A percentile compares a stretch with the other conserved stretches of the same genome.
phyloP scores from a whole-genome alignment of 73 alveolate species.

The Paramecium tetraurelia region DNA sequence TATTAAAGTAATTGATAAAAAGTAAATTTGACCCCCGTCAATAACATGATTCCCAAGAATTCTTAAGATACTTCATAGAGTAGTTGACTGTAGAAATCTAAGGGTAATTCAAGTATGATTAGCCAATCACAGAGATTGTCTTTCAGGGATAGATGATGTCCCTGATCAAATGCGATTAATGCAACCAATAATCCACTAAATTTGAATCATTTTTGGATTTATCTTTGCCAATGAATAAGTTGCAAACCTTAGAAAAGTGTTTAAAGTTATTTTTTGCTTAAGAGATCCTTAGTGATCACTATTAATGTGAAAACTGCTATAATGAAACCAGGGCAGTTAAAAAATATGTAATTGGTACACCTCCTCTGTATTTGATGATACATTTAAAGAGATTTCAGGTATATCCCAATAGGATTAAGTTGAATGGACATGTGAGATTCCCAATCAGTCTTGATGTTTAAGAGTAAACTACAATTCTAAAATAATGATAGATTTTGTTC shows the following conservation, averaged over 20 bases:
- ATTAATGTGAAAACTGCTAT: conserved; percentile 34
- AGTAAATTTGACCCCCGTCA: conserved; percentile 17
- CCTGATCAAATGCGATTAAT: not conserved
- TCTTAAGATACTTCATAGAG: conserved; percentile 5
- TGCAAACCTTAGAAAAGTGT: not conserved
- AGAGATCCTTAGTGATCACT: not conserved
- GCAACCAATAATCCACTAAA: not conserved
- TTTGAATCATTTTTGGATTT: conserved; percentile 29
- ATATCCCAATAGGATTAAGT: not conserved
- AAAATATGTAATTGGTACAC: conserved; percentile 34
- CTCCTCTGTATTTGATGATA: conserved; percentile 8
- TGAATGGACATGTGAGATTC: conserved; percentile 28
- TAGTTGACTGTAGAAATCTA: not conserved
- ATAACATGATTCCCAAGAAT: conserved; percentile 29
- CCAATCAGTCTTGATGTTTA: conserved; percentile 32
- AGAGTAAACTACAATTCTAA: not conserved
- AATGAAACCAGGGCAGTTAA: conserved; percentile 4
- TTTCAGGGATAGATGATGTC: conserved; percentile 34
- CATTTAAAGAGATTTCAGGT: conserved; percentile 29
- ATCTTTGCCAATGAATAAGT: not conserved
- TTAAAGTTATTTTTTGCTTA: not conserved
- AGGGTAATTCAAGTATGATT: conserved; percentile 22
- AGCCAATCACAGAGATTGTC: conserved; percentile 29
- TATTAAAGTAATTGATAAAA: not conserved
- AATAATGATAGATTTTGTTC: not conserved